Evolutionary conservation across 495 filamentous ascomycete genomes (phyloP), one percentile per base, ranked within the genome.

Genomic region (Thozetella sp.): DNA sequence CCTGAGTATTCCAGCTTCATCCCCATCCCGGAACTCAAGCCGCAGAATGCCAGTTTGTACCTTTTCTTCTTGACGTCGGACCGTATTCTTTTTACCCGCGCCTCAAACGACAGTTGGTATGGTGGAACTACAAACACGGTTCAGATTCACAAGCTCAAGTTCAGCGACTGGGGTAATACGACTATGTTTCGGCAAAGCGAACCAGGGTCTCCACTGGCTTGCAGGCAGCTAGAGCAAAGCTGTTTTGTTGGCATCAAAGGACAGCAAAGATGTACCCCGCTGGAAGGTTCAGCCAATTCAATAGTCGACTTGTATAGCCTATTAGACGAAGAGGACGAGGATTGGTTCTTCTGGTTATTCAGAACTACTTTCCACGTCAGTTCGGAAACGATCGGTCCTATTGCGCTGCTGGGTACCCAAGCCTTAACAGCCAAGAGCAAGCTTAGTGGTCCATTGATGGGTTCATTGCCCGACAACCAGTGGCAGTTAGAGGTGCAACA

Each of bases 401-500:
- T 54, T 12, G 15, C 24, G n/a, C 20, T 23, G 6, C 22, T 52
- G 9, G 45, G 24, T 24, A 25, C 48, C 1, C 54, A 25, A 6
- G 26, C 25, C 11, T 54, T 54, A 11, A 19, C n/a, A 23, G 22
- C 59, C 3, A 40, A 45, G 20, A 24, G 43, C 43, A 37, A 25
- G n/a, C 55, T 55, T 37, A 53, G 15, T 23, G 48, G 43, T 12
- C 56, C 52, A 2, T 13, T 61, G 13, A 46, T 53, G 26, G 63
- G 60, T 17, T 20, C 13, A 3, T 46, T 71, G 11, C 72, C 71
- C 0, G 34, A 63, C 1, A 69, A 60, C 51, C 73, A 76, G 57
- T 76, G 71, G 72, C 62, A 65, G 53, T 59, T 62, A 4, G 71
- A 75, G 50, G 67, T 73, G 11, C 54, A 56, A 25, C 34, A 57